phyloP scores from a whole-genome alignment of 208 protist genomes.

The Trypanosoma melophagium region DNA sequence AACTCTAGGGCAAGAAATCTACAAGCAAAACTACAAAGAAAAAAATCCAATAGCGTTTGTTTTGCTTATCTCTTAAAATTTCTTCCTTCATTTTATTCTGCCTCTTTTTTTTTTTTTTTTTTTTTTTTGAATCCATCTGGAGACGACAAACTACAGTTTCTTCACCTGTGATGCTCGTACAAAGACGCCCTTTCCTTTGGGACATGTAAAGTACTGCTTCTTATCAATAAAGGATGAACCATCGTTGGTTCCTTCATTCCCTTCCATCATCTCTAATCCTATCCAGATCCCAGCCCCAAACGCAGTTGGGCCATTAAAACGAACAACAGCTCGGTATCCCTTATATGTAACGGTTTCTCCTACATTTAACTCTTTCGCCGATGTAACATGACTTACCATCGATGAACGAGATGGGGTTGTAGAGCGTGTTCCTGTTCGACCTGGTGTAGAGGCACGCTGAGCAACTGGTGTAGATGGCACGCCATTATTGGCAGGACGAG shows the following conservation, averaged over 20 bases:
- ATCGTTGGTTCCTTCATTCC: conserved; percentile 88
- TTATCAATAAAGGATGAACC: conserved; percentile 91
- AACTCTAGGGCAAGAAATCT: conserved; percentile 20
- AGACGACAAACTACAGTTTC: conserved; percentile 30
- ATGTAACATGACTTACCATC: conserved; percentile 34
- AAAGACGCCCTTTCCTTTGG: conserved; percentile 89
- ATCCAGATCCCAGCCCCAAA: conserved; percentile 89
- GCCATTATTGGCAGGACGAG: conserved; percentile 9
- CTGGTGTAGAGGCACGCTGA: conserved; percentile 19
- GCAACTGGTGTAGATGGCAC: neutral
- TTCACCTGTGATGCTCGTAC: conserved; percentile 88
- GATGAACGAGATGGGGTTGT: conserved; percentile 26
- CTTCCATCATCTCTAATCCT: conserved; percentile 89
- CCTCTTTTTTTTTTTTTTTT: conserved; percentile 27
- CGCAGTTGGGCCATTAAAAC: conserved; percentile 80
- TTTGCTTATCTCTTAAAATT: neutral
- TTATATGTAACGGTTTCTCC: conserved; percentile 85
- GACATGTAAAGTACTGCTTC: conserved; percentile 88
- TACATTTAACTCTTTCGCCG: conserved; percentile 71
- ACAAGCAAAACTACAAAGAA: conserved; percentile 19
- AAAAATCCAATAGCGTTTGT: conserved; percentile 8
- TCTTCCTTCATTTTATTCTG: neutral
- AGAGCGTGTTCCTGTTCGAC: conserved; percentile 18
- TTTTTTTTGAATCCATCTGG: conserved; percentile 15
- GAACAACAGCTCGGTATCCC: conserved; percentile 77